Evolutionary conservation across 805 yeast species (phyloP), one percentile per base, ranked within the genome.

Genomic region (Kazachstania taianensis): DNA sequence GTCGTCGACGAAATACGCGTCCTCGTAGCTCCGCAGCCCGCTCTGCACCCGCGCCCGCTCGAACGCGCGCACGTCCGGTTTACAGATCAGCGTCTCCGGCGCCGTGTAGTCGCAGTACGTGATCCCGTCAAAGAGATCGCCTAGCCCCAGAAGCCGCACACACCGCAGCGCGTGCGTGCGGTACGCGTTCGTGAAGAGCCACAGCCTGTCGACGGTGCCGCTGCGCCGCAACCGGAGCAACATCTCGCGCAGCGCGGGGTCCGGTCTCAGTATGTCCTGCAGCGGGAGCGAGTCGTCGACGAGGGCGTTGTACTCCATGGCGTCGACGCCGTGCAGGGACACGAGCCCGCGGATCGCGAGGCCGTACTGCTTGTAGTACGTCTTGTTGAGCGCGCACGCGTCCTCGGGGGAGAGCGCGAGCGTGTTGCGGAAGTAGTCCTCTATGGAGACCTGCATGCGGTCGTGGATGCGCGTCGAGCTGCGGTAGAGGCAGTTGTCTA

Each of bases 151-250:
- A 32, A 89, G 65, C 29, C 76, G 69, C 14, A 86, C 68, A 20
- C 85, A 94, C 33, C 96, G 68, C 30, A 77, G 49, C 0, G 89
- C 98, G 59, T 89, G 98, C 50, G 75, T 85, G 53, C 79, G 78
- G 62, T 89, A 89, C 2, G 98, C 97, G 56, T 89, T 89, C 4
- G 98, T 89, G 51, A 85, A 81, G 30, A 92, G 69, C 98, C 98
- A 89, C 43, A 89, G 63, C 50, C 78, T 69, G 48, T 77, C 79
- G 39, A 79, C 75, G 43, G 75, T 72, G 1, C 72, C 66, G n/a
- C 60, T 52, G 9, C 41, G 17, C 38, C 50, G 59, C 28, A 81
- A 45, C 7, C 59, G 48, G 3, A 69, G 37, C 30, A 81, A 59
- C 69, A 75, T 59, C 18, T 67, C 57, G 41, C 87, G 65, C 37